Percentiles rank a stretch among this genome's conserved stretches.
phyloP scores from a whole-genome alignment of 768 basidiomycete genomes.

The Naematelia aurantialba region DNA sequence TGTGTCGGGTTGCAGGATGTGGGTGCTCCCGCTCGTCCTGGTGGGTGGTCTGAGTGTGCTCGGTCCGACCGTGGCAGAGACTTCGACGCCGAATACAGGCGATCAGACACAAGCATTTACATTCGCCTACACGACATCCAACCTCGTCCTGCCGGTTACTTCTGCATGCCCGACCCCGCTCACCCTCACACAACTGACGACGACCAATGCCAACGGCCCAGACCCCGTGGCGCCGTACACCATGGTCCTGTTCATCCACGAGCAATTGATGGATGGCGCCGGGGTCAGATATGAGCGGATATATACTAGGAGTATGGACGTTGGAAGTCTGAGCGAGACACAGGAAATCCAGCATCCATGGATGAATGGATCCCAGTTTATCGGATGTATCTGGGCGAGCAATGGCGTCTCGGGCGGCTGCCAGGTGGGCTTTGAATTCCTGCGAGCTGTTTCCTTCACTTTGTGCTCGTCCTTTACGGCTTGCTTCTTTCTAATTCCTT shows the following conservation, averaged over 20 bases:
- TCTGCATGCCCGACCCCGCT: conserved; percentile 30
- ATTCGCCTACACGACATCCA: conserved; percentile 21
- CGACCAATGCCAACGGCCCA: conserved; percentile 16
- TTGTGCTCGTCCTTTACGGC: too few relatives aligned
- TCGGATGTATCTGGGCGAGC: conserved; percentile 31
- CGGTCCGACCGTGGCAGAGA: conserved; percentile 11
- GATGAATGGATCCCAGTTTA: conserved; percentile 37
- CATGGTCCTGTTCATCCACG: conserved; percentile 32
- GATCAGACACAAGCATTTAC: conserved; percentile 31
- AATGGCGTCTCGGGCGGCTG: conserved; percentile 35
- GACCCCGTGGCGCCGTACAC: conserved; percentile 36
- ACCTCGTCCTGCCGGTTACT: conserved; percentile 24
- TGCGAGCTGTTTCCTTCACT: too few relatives aligned
- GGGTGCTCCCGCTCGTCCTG: background rate
- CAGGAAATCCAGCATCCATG: conserved; percentile 20
- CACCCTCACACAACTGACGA: conserved; percentile 17
- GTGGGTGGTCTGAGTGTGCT: background rate
- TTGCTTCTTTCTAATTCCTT: too few relatives aligned
- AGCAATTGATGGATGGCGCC: conserved; percentile 30
- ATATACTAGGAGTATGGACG: conserved; percentile 26
- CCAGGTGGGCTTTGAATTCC: conserved; percentile 23
- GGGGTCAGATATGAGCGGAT: conserved; percentile 23
- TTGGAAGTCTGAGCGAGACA: conserved; percentile 22
- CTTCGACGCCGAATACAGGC: conserved; percentile 34
- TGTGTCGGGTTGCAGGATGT: too few relatives aligned